Evolutionary conservation across 306 rosid genomes (phyloP).

Genomic region (Glycine latifolia): DNA sequence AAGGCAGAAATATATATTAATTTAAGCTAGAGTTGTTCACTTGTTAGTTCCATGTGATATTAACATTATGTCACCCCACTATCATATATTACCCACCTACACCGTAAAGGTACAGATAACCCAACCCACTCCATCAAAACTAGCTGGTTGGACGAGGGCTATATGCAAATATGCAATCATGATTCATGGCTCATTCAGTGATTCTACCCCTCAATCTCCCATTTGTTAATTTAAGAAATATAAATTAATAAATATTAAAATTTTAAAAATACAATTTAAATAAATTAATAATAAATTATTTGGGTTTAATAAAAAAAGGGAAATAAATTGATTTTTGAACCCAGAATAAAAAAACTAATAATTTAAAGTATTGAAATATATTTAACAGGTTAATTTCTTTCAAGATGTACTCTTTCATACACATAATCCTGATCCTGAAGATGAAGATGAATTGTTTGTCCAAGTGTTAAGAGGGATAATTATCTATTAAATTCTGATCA

Average conservation of each 20-base stretch:
- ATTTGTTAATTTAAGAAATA: background rate
- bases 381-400: no score
- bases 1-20: background rate
- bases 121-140: background rate
- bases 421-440: no score
- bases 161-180: constrained; percentile 1
- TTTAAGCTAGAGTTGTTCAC: constrained; percentile 6
- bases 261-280: no score
- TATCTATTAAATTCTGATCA: no score
- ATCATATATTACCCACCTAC: constrained; percentile 23
- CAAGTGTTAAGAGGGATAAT: no score
- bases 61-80: constrained; percentile 11
- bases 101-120: constrained; percentile 28
- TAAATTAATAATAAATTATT: background rate
- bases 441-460: no score
- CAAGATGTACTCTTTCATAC: no score
- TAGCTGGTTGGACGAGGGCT: background rate
- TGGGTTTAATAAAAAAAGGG: background rate
- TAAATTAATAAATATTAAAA: background rate
- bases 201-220: background rate
- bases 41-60: constrained; percentile 14
- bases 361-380: no score
- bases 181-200: background rate
- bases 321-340: no score
- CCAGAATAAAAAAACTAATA: no score